Evolutionary conservation across 257 asterid genomes (phyloP).

Genomic region (Solanum chiquidenum): DNA sequence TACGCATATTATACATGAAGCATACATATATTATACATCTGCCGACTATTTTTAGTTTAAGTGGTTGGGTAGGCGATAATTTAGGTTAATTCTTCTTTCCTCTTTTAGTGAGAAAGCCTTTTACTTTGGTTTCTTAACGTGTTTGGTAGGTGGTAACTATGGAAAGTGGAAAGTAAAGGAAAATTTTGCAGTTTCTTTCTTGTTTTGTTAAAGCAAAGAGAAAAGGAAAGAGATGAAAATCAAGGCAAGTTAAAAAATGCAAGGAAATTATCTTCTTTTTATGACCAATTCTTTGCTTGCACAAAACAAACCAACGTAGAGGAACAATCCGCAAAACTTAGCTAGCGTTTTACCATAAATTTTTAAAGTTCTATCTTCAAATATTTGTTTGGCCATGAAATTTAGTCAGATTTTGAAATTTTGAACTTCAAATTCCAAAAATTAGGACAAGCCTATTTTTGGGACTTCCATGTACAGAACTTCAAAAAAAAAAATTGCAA

Average conservation of each 20-base stretch:
- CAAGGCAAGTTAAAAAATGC: neutral
- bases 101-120: neutral
- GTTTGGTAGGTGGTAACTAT: neutral
- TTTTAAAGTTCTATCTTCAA: neutral
- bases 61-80: neutral
- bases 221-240: neutral
- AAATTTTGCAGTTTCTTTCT: neutral
- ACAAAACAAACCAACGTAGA: neutral
- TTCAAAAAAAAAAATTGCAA: neutral
- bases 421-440: neutral
- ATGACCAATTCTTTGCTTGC: neutral
- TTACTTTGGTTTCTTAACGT: neutral
- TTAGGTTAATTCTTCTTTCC: neutral
- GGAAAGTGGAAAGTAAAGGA: neutral
- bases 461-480: fast-evolving
- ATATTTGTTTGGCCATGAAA: neutral
- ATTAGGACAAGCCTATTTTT: neutral
- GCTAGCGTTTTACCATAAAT: neutral
- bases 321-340: neutral
- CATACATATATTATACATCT: neutral
- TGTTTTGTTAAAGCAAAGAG: neutral
- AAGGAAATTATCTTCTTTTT: neutral
- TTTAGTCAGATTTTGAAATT: neutral
- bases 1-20: neutral
- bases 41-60: neutral